phyloP scores from a whole-genome alignment of 2,329 filamentous ascomycete genomes.

The Colletotrichum eremochloae region DNA sequence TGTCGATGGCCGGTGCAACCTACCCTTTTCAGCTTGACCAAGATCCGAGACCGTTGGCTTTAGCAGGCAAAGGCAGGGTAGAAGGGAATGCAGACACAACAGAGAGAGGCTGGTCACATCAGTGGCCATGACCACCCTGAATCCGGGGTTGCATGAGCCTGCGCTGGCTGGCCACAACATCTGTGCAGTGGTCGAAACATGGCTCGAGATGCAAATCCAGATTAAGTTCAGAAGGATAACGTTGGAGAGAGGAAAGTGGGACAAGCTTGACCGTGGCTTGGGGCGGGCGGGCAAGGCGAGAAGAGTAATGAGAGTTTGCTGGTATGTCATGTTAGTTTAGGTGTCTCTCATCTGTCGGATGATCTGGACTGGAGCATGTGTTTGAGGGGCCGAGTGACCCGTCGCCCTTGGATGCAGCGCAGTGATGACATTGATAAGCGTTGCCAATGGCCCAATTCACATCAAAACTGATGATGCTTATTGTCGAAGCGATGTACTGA shows the following conservation, averaged over 20 bases:
- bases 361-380: neutral
- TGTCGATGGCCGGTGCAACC: conserved; percentile 22
- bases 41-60: neutral
- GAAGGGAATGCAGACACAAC: neutral
- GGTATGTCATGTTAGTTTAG: conserved; percentile 12
- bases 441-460: conserved; percentile 1
- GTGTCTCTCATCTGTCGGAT: conserved; percentile 11
- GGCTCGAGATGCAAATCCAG: conserved; percentile 37
- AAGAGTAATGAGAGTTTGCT: conserved; percentile 16
- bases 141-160: conserved; percentile 25
- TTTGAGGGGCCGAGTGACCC: neutral
- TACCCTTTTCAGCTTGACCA: conserved; percentile 6
- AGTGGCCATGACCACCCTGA: conserved; percentile 1
- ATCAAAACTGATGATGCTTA: conserved; percentile 2
- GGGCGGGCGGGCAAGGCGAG: conserved; percentile 12
- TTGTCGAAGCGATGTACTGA: conserved; percentile 9
- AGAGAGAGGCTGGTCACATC: neutral
- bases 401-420: neutral
- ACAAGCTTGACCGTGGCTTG: conserved; percentile 19
- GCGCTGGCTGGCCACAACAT: conserved; percentile 23
- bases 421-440: conserved; percentile 1
- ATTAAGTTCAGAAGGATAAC: conserved; percentile 35
- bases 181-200: conserved; percentile 38
- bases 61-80: neutral
- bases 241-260: conserved; percentile 32